A percentile compares a stretch with the other conserved stretches of the same genome.
These are phyloP conservation scores for Beta corolliflora DNA, from an alignment of 179 eudicot genomes.

Conservation along the genomic window DNA sequence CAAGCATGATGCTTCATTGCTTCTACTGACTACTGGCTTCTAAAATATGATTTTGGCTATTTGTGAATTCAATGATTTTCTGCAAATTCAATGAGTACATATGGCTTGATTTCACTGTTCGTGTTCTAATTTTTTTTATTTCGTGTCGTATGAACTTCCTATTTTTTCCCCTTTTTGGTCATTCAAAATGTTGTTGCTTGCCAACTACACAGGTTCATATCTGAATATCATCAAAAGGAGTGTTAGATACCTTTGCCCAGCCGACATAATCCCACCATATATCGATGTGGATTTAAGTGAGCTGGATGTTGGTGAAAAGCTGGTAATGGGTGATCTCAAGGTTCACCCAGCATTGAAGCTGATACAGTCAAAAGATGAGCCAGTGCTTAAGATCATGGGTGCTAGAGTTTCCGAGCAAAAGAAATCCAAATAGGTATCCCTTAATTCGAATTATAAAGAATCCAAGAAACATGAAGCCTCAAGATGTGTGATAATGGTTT, in stretches of 20 bases:
- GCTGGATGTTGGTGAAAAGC: conserved; percentile 76
- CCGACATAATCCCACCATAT: conserved; percentile 82
- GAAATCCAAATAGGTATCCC: conserved; percentile 33
- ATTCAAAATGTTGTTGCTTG: not conserved
- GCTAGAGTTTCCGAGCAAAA: conserved; percentile 72
- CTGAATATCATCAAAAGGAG: conserved; percentile 81
- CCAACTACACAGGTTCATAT: conserved; percentile 57
- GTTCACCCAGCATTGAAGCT: conserved; percentile 88
- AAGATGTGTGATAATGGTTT: not conserved
- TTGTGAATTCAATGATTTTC: not conserved
- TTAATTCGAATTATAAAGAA: not conserved
- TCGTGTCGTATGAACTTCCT: not conserved
- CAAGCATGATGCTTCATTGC: too few species aligned
- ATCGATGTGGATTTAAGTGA: conserved; percentile 88
- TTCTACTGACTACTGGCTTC: too few species aligned
- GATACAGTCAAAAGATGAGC: conserved; percentile 53
- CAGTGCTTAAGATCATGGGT: conserved; percentile 72
- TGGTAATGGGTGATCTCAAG: conserved; percentile 72
- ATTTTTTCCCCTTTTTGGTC: too few species aligned
- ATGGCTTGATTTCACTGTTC: not conserved
- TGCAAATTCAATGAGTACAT: not conserved
- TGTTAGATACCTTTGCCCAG: conserved; percentile 79
- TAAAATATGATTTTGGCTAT: not conserved
- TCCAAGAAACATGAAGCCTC: conserved; percentile 10
- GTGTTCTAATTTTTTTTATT: not conserved